A percentile compares a stretch with the other conserved stretches of the same genome.
Evolutionary conservation across 2,329 filamentous ascomycete species (phyloP).

Genomic region (Beauveria medogensis): DNA sequence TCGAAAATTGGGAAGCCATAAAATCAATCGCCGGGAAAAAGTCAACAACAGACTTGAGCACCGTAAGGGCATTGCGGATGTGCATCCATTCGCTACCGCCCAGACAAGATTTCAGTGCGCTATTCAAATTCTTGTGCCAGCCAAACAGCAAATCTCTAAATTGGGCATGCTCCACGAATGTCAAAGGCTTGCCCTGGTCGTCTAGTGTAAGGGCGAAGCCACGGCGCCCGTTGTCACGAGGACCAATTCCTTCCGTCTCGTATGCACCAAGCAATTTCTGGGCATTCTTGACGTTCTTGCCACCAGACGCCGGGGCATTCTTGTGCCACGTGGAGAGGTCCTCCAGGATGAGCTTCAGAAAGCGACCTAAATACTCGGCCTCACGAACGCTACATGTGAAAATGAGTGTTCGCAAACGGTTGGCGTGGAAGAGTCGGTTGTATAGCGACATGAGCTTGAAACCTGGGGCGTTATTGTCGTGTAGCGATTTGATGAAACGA

Average conservation of each 20-base stretch:
- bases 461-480: slow-evolving; percentile 73
- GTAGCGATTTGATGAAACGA: slow-evolving; percentile 77
- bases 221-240: slow-evolving; percentile 48
- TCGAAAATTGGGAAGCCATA: slow-evolving; percentile 63
- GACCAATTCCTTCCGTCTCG: slow-evolving; percentile 63
- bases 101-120: slow-evolving; percentile 73
- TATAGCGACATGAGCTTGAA: slow-evolving; percentile 82
- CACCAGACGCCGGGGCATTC: slow-evolving; percentile 49
- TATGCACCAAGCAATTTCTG: slow-evolving; percentile 63
- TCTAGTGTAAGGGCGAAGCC: slow-evolving; percentile 74
- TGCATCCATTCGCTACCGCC: slow-evolving; percentile 90
- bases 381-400: slow-evolving; percentile 87
- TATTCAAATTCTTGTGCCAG: slow-evolving; percentile 80
- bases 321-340: slow-evolving; percentile 81
- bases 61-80: slow-evolving; percentile 87
- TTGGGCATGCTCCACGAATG: slow-evolving; percentile 72
- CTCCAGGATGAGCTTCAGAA: slow-evolving; percentile 72
- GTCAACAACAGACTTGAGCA: slow-evolving; percentile 72
- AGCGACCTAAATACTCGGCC: slow-evolving; percentile 86
- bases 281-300: slow-evolving; percentile 30
- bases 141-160: slow-evolving; percentile 80
- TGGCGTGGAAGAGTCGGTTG: slow-evolving; percentile 75
- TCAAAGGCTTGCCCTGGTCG: slow-evolving; percentile 54
- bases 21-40: slow-evolving; percentile 86
- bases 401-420: slow-evolving; percentile 72